Conservation (phyloP, 495 filamentous ascomycete species). For the Aspergillus heteromorphus region DNA sequence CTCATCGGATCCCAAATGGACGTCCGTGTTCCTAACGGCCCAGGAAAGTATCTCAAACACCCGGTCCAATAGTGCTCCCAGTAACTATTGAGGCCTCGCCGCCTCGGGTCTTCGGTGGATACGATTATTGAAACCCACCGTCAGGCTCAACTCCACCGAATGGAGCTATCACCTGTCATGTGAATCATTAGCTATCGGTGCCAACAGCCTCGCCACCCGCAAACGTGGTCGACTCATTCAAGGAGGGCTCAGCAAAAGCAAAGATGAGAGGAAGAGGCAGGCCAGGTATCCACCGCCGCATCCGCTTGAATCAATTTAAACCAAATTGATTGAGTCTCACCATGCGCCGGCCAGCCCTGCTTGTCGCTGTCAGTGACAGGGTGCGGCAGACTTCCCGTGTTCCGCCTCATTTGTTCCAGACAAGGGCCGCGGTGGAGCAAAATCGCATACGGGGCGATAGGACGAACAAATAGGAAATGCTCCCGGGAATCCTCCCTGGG, state of each 20-base stretch:
- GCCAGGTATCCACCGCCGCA: neutral
- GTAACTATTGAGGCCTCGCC: neutral
- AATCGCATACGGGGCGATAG: neutral
- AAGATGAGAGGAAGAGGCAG: neutral
- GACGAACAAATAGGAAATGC: constrained; percentile 2
- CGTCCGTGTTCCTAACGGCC: neutral
- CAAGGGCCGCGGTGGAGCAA: constrained; percentile 2
- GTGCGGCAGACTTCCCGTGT: constrained; percentile 6
- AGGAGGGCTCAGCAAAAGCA: neutral
- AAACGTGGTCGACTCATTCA: constrained; percentile 2
- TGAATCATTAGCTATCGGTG: neutral
- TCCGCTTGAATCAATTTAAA: neutral
- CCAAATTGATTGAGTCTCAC: neutral
- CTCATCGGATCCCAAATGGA: neutral
- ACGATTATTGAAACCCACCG: constrained; percentile 3
- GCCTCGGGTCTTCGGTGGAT: neutral
- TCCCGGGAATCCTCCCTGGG: neutral
- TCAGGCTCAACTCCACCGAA: neutral
- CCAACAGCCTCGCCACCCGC: neutral
- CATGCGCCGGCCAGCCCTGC: constrained; percentile 1
- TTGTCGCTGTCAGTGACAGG: constrained; percentile 1
- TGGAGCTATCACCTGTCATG: constrained; percentile 10
- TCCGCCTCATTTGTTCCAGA: constrained; percentile 11
- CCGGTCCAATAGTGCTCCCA: neutral
- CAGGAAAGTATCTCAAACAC: neutral